Evolutionary conservation across 805 yeast species (phyloP), one percentile per base, ranked within the genome.

Genomic region (Clavispora santaluciae): DNA sequence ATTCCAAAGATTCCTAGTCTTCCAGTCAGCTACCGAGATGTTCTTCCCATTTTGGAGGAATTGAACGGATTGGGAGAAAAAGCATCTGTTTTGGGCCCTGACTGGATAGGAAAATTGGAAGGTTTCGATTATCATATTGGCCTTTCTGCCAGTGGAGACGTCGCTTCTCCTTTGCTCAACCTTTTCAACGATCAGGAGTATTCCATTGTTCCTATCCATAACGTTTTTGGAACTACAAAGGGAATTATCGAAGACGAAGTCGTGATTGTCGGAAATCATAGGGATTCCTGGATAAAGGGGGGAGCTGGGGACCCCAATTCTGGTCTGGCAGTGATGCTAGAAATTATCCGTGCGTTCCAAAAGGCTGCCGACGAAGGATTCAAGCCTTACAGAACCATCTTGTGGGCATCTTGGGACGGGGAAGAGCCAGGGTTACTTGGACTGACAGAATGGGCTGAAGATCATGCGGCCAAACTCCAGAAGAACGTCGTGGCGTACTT

Each of bases 301-400:
- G 45, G 45, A 3, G 45, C 45, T 4, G 45, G 45, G 2, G 45
- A 42, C 22, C 45, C 45, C n/a, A 42, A 42, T 25, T 42, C 45
- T 3, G 45, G 45, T 2, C 39, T 41, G 24, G 36, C 45, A 3
- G 38, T 35, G 10, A 26, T 42, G 35, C 35, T 42, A 29, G 45
- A 42, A 30, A 31, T 42, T 5, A 23, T 38, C 13, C 38, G 45
- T 18, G 42, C 36, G 5, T 25, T 42, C 20, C 41, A 42, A 18
- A 30, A 6, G 2, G 40, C 41, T 11, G 16, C 22, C 2, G 22
- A 9, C 7, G 12, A 21, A 23, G 45, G 45, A 2, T 42, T 34
- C 39, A 35, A 35, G 22, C 45, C 45, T 7, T 42, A 38, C 37
- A 36, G 45, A 22, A 42, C 45, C 8, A 35, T 42, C 8, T 15